These are phyloP conservation scores for Apiotrichum gracile DNA, from an alignment of 1,284 basidiomycete genomes.

Conservation along the genomic window DNA sequence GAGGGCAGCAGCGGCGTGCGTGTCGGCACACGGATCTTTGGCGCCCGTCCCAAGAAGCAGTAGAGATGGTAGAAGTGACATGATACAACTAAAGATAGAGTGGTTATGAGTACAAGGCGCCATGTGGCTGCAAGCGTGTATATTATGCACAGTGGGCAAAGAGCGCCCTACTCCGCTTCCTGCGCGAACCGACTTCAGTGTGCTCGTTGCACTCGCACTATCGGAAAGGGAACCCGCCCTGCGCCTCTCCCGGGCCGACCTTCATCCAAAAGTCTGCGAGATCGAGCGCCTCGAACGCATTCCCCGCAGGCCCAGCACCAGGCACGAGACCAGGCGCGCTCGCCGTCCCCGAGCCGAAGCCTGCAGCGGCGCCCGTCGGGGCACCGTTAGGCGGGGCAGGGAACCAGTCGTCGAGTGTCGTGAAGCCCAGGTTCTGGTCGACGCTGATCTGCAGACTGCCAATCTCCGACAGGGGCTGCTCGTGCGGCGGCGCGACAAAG, in stretches of 20 bases:
- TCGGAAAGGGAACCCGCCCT: constrained; percentile 36
- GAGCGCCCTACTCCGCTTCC: too few species aligned
- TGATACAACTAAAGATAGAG: not conserved
- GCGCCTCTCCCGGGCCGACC: constrained; percentile 53
- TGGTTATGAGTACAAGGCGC: not conserved
- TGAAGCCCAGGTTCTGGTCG: constrained; percentile 28
- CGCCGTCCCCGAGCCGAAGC: constrained; percentile 3
- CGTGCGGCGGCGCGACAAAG: constrained; percentile 24
- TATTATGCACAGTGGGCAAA: too few species aligned
- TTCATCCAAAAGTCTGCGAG: constrained; percentile 57
- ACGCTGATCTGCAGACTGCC: constrained; percentile 1
- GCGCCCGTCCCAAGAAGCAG: constrained; percentile 57
- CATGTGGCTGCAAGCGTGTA: not conserved
- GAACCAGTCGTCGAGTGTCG: constrained; percentile 41
- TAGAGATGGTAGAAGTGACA: not conserved
- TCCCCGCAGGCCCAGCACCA: constrained; percentile 1
- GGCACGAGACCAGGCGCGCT: not conserved
- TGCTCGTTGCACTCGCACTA: constrained; percentile 1
- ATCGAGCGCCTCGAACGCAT: constrained; percentile 31
- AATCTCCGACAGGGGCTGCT: constrained; percentile 25
- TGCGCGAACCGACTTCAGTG: too few species aligned
- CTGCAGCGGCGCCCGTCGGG: not conserved
- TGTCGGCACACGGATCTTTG: constrained; percentile 90
- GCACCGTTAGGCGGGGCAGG: not conserved
- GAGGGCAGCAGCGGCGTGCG: constrained; percentile 82